Evolutionary conservation across 176 grass and related monocot species (phyloP).

Genomic region (Musa itinerans): DNA sequence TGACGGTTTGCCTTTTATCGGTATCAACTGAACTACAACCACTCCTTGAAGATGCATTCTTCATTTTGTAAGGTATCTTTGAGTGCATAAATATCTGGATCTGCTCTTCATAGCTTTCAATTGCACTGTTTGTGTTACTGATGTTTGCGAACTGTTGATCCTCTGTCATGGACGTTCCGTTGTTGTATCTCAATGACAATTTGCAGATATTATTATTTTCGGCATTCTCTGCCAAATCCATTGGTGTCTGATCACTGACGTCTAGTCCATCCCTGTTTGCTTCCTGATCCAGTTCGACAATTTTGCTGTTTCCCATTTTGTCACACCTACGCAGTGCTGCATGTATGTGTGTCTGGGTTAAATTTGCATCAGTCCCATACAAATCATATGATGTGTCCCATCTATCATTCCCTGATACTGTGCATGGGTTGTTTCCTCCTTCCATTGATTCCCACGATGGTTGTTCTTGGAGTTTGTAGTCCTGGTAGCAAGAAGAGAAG

Average conservation of each 20-base stretch:
- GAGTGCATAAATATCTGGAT: background rate
- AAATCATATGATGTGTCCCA: background rate
- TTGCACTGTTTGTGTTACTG: background rate
- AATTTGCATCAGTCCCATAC: too few species aligned
- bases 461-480: background rate
- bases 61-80: background rate
- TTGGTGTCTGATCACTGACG: background rate
- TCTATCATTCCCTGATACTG: background rate
- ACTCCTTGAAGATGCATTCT: constrained; percentile 1
- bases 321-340: background rate
- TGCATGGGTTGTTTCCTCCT: background rate
- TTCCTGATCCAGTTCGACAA: background rate
- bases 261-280: background rate
- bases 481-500: background rate
- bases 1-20: constrained; percentile 15
- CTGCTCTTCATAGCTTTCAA: background rate
- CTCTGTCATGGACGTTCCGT: background rate
- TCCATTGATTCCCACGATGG: background rate
- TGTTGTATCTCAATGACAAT: background rate
- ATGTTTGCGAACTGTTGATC: too few species aligned
- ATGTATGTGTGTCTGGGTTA: background rate
- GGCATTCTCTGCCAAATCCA: background rate
- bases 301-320: background rate
- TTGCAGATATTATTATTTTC: background rate
- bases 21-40: constrained; percentile 6